Conservation (phyloP, 768 basidiomycete species). For the Pleurotus ostreatus region DNA sequence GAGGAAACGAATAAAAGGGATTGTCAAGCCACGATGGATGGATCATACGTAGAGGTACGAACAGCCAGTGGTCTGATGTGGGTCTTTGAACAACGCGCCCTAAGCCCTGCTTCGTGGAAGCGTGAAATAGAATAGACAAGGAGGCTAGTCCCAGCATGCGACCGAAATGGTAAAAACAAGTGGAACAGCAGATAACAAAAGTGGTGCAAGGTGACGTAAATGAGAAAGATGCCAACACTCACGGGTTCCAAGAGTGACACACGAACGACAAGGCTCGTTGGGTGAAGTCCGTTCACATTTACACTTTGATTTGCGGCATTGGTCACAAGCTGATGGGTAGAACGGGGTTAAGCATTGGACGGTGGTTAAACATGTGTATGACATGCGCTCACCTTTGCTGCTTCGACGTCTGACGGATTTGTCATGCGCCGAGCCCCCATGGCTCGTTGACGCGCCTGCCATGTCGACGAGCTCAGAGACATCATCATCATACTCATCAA, state of each 20-base stretch:
- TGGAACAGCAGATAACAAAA: constrained; percentile 1
- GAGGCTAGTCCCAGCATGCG: neutral
- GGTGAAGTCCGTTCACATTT: constrained; percentile 72
- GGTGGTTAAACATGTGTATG: too few species aligned
- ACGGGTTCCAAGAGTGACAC: constrained; percentile 71
- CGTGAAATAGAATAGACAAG: constrained; percentile 5
- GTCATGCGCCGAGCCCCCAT: constrained; percentile 22
- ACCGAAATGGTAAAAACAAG: neutral
- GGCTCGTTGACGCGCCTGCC: constrained; percentile 18
- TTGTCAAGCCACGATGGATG: constrained; percentile 6
- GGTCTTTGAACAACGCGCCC: constrained; percentile 4
- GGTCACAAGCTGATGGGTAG: constrained; percentile 64
- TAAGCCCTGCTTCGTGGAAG: constrained; percentile 1
- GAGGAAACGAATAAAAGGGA: constrained; percentile 9
- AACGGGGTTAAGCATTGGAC: neutral
- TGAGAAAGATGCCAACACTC: constrained; percentile 17
- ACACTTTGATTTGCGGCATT: constrained; percentile 87
- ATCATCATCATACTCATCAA: constrained; percentile 64
- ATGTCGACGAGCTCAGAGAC: constrained; percentile 49
- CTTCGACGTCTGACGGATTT: constrained; percentile 66
- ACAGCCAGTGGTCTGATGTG: constrained; percentile 1
- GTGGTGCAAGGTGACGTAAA: neutral
- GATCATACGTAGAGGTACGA: constrained; percentile 6
- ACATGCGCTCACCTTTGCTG: constrained; percentile 55
- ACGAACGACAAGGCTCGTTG: constrained; percentile 71